phyloP scores from a whole-genome alignment of 2,329 filamentous ascomycete species.

The Colletotrichum tofieldiae region DNA sequence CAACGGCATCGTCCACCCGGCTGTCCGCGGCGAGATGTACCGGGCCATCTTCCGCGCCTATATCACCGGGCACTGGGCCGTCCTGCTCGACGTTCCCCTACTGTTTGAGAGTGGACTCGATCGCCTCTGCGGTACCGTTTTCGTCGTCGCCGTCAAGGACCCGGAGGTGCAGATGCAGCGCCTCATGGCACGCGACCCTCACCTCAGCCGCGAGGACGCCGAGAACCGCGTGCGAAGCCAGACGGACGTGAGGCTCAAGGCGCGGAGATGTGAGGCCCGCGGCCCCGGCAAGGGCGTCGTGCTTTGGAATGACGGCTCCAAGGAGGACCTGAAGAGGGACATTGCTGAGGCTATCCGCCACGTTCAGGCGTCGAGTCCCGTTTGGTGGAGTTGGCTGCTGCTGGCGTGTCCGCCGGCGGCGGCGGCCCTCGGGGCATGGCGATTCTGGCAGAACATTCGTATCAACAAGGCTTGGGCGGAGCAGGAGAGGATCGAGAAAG shows the following conservation, averaged over 20 bases:
- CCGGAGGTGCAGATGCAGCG: constrained; percentile 86
- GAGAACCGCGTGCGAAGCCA: constrained; percentile 89
- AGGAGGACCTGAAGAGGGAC: constrained; percentile 77
- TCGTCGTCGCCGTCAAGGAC: constrained; percentile 90
- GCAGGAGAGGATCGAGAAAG: constrained; percentile 64
- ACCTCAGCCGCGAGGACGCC: constrained; percentile 88
- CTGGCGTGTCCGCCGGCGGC: constrained; percentile 83
- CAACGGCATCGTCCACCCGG: constrained; percentile 94
- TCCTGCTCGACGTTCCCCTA: constrained; percentile 92
- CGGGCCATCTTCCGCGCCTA: constrained; percentile 81
- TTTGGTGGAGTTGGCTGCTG: constrained; percentile 87
- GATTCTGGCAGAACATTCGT: constrained; percentile 79
- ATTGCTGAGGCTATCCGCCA: constrained; percentile 76
- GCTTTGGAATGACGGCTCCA: constrained; percentile 90
- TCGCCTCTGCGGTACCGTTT: constrained; percentile 84
- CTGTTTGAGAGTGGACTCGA: constrained; percentile 93
- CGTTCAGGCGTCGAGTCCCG: constrained; percentile 76
- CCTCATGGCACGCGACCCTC: constrained; percentile 80
- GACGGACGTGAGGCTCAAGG: constrained; percentile 88
- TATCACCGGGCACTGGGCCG: constrained; percentile 84
- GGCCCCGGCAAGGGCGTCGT: constrained; percentile 79
- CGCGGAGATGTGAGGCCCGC: constrained; percentile 78
- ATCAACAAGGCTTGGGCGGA: constrained; percentile 81
- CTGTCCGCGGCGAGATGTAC: constrained; percentile 88
- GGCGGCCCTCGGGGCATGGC: constrained; percentile 77